These are phyloP conservation scores for Blumeria graminis DNA, from an alignment of 2,329 filamentous ascomycete species.

Conservation along the genomic window DNA sequence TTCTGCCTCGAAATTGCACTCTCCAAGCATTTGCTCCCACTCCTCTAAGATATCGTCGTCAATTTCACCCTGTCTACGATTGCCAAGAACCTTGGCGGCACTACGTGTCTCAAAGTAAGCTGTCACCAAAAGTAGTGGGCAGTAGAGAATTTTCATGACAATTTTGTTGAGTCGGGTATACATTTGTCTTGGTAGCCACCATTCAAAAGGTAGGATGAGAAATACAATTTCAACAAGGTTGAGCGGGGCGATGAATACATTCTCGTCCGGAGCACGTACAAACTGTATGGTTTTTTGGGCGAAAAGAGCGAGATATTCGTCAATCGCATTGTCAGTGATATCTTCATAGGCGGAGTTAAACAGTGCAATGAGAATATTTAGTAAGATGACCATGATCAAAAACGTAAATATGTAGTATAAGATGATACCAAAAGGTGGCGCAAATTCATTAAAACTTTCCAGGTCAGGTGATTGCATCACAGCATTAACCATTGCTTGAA, in stretches of 20 bases:
- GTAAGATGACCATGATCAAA: conserved; percentile 76
- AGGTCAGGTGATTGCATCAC: conserved; percentile 89
- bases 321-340: conserved; percentile 60
- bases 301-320: conserved; percentile 88
- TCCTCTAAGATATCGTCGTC: conserved; percentile 79
- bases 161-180: conserved; percentile 74
- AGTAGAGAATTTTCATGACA: conserved; percentile 72
- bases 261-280: conserved; percentile 87
- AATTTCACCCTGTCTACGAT: conserved; percentile 56
- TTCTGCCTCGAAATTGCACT: conserved; percentile 58
- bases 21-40: conserved; percentile 62
- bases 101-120: conserved; percentile 45
- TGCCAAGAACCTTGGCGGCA: conserved; percentile 42
- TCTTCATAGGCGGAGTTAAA: conserved; percentile 92
- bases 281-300: conserved; percentile 91
- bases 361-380: conserved; percentile 90
- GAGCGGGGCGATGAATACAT: conserved; percentile 90
- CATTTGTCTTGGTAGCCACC: conserved; percentile 52
- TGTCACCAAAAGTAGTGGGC: conserved; percentile 55
- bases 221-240: conserved; percentile 76
- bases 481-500: conserved; percentile 66
- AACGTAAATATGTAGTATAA: conserved; percentile 98
- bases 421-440: conserved; percentile 76
- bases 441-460: conserved; percentile 65
- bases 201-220: conserved; percentile 64